Evolutionary conservation across 1,284 basidiomycete genomes (phyloP).

Genomic region (Trichosporon sp.): DNA sequence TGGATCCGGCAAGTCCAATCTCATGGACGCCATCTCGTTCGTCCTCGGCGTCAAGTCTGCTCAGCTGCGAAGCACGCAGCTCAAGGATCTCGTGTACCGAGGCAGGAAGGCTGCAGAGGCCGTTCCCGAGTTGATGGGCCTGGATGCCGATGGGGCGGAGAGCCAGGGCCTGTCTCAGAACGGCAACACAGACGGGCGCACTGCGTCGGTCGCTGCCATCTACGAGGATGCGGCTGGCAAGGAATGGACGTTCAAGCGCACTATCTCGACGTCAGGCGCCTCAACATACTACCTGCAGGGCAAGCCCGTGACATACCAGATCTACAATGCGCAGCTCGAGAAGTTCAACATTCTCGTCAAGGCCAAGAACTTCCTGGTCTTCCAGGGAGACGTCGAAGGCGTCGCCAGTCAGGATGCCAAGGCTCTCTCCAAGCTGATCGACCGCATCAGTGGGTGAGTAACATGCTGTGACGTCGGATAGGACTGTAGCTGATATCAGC

Average conservation of each 20-base stretch:
- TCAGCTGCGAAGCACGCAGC: conserved; percentile 84
- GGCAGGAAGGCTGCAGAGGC: conserved; percentile 60
- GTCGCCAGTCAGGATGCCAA: conserved; percentile 91
- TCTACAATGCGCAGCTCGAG: conserved; percentile 78
- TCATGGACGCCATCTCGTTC: conserved; percentile 99
- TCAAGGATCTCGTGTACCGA: conserved; percentile 93
- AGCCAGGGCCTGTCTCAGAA: conserved; percentile 50
- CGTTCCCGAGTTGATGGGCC: conserved; percentile 49
- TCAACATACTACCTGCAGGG: conserved; percentile 84
- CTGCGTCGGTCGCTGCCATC: conserved; percentile 91
- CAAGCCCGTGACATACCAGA: conserved; percentile 69
- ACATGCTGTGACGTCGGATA: fast-evolving
- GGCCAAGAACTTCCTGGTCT: conserved; percentile 99
- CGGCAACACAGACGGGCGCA: conserved; percentile 61
- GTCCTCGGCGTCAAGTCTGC: conserved; percentile 93
- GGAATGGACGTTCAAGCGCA: conserved; percentile 71
- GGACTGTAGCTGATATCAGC: conserved; percentile 21
- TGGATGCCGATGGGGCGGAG: conserved; percentile 39
- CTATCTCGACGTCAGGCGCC: conserved; percentile 75
- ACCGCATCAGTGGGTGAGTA: conserved; percentile 78
- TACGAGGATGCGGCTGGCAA: conserved; percentile 70
- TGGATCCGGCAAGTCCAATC: conserved; percentile 97
- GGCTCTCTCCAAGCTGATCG: conserved; percentile 83
- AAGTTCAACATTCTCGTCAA: conserved; percentile 95
- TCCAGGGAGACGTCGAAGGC: conserved; percentile 97